Conservation (phyloP, 495 filamentous ascomycete genomes). For the Penicillium coprophilum region DNA sequence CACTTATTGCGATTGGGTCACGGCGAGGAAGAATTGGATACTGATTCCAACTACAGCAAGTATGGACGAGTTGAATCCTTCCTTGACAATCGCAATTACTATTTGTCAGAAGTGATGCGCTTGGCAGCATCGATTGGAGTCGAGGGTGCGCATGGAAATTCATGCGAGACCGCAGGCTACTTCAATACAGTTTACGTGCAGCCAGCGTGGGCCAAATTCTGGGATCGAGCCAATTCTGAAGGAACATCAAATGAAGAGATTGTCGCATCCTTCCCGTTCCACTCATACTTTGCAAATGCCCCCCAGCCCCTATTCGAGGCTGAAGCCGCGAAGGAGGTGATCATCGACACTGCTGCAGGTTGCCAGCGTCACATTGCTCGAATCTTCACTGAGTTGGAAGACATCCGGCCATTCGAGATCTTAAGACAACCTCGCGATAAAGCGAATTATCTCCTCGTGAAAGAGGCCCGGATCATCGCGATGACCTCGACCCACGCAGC, state of each 20-base stretch:
- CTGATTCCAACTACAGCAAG: slow-evolving; percentile 87
- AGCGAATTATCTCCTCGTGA: slow-evolving; percentile 91
- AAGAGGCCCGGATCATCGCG: slow-evolving; percentile 92
- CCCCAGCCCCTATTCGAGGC: slow-evolving; percentile 80
- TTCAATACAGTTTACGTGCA: slow-evolving; percentile 90
- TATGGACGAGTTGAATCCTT: slow-evolving; percentile 94
- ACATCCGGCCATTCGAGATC: slow-evolving; percentile 94
- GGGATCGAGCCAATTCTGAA: slow-evolving; percentile 54
- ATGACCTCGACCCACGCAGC: slow-evolving; percentile 99
- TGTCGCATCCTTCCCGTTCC: slow-evolving; percentile 81
- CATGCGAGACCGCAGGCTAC: slow-evolving; percentile 94
- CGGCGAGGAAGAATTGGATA: slow-evolving; percentile 90
- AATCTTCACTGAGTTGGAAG: slow-evolving; percentile 90
- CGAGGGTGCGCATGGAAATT: slow-evolving; percentile 87
- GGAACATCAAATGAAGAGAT: slow-evolving; percentile 59
- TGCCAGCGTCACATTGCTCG: slow-evolving; percentile 90
- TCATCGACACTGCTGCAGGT: slow-evolving; percentile 75
- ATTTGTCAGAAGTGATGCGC: slow-evolving; percentile 81
- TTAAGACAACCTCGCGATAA: slow-evolving; percentile 83
- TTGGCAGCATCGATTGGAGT: slow-evolving; percentile 80
- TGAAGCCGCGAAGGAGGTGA: slow-evolving; percentile 59
- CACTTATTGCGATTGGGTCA: slow-evolving; percentile 92
- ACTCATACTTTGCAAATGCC: slow-evolving; percentile 82
- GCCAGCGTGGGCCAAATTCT: slow-evolving; percentile 86
- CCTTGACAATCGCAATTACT: slow-evolving; percentile 78